A percentile compares a stretch with the other conserved stretches of the same genome.
Evolutionary conservation across 306 rosid species (phyloP).

Genomic region (Vicia sativa): DNA sequence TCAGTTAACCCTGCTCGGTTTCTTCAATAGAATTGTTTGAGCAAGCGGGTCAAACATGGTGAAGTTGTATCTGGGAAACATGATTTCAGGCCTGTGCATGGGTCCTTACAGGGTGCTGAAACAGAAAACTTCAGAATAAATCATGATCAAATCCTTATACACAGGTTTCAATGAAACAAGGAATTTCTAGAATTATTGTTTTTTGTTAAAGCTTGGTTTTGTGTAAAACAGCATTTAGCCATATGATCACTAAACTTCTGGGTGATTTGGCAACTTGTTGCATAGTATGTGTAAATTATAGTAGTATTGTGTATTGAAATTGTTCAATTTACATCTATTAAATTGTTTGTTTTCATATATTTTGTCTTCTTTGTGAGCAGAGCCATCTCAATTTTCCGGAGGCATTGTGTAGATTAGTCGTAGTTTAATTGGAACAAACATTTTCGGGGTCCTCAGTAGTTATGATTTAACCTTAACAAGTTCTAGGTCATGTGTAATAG

Average conservation of each 20-base stretch:
- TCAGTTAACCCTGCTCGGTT: slow-evolving; percentile 48
- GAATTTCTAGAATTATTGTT: slow-evolving; percentile 14
- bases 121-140: slow-evolving; percentile 41
- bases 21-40: slow-evolving; percentile 50
- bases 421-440: no score
- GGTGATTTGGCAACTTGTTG: slow-evolving; percentile 38
- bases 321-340: slow-evolving; percentile 1
- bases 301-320: neutral
- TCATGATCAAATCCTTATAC: slow-evolving; percentile 13
- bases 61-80: slow-evolving; percentile 33
- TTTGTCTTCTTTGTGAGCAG: slow-evolving; percentile 12
- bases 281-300: slow-evolving; percentile 11
- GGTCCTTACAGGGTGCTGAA: slow-evolving; percentile 28
- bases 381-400: no score
- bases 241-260: slow-evolving; percentile 19
- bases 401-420: no score
- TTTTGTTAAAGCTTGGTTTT: slow-evolving; percentile 16
- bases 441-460: no score
- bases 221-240: slow-evolving; percentile 28
- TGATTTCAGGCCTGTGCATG: slow-evolving; percentile 36
- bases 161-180: slow-evolving; percentile 25
- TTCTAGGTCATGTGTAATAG: no score
- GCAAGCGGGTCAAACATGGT: slow-evolving; percentile 40
- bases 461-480: no score
- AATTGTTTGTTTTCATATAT: slow-evolving; percentile 18